phyloP scores from a whole-genome alignment of 495 filamentous ascomycete species.

The Aspergillus saccharolyticus region DNA sequence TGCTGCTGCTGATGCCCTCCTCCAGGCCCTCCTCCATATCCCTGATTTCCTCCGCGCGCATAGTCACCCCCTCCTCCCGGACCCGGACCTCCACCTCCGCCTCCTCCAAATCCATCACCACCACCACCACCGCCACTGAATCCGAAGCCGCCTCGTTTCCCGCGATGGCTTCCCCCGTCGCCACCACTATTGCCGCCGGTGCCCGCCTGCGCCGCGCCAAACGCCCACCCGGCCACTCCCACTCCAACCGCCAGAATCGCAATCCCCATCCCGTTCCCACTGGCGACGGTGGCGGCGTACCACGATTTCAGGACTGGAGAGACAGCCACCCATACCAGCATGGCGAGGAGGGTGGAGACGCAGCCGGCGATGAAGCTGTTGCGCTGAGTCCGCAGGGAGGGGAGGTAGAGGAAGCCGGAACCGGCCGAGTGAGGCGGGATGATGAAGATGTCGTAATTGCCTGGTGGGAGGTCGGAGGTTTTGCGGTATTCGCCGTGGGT shows the following conservation, averaged over 20 bases:
- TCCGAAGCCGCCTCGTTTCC: conserved; percentile 5
- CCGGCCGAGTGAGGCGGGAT: conserved; percentile 92
- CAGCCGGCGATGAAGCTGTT: conserved; percentile 91
- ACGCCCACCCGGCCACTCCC: conserved; percentile 71
- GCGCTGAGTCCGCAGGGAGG: conserved; percentile 73
- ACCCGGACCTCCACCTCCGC: conserved; percentile 6
- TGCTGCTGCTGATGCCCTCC: conserved; percentile 5
- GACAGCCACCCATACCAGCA: conserved; percentile 63
- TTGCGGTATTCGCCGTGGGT: conserved; percentile 45
- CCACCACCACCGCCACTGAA: conserved; percentile 21
- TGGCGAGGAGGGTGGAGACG: conserved; percentile 60
- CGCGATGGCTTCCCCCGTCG: conserved; percentile 7
- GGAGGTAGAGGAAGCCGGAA: conserved; percentile 87
- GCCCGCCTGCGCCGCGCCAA: conserved; percentile 61
- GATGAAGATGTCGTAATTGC: conserved; percentile 96
- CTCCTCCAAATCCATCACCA: conserved; percentile 6
- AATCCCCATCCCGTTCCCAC: conserved; percentile 59
- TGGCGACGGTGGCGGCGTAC: conserved; percentile 56
- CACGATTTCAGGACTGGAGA: conserved; percentile 64
- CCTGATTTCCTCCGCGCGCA: conserved; percentile 7
- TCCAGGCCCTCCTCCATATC: conserved; percentile 16
- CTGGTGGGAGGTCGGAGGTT: conserved; percentile 61
- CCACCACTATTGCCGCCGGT: conserved; percentile 11
- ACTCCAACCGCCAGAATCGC: conserved; percentile 57
- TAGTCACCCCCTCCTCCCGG: conserved; percentile 1